Conservation (phyloP, 2,329 filamentous ascomycete genomes). For the Talaromyces amestolkiae region DNA sequence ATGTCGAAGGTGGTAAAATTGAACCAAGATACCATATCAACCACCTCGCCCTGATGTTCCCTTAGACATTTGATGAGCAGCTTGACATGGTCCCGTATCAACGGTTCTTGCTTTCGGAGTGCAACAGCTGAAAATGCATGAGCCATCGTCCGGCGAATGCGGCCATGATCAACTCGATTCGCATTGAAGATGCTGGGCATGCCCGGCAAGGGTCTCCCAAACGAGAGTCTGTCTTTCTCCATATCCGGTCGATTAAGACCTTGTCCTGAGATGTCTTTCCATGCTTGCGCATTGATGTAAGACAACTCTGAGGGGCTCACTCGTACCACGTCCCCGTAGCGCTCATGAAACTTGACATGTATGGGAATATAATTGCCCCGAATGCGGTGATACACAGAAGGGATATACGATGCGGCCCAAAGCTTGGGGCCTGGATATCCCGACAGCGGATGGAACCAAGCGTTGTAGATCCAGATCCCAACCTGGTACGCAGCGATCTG, state of each 20-base stretch:
- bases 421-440: neutral
- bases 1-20: slow-evolving; percentile 42
- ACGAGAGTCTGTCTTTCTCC: neutral
- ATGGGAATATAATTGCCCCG: neutral
- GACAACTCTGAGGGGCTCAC: neutral
- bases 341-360: neutral
- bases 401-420: neutral
- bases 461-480: neutral
- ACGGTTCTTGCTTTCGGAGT: neutral
- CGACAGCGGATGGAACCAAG: neutral
- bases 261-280: neutral
- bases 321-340: neutral
- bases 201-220: neutral
- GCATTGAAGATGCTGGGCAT: neutral
- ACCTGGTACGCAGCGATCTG: neutral
- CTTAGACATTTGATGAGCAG: neutral
- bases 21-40: slow-evolving; percentile 25
- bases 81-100: neutral
- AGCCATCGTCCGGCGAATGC: neutral
- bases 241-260: neutral
- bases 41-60: neutral
- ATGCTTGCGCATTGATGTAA: neutral
- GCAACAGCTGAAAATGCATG: slow-evolving; percentile 8
- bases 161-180: neutral
- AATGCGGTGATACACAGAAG: neutral